These are phyloP conservation scores for Cetradonia linearis DNA, from an alignment of 495 filamentous ascomycete genomes.

Conservation along the genomic window DNA sequence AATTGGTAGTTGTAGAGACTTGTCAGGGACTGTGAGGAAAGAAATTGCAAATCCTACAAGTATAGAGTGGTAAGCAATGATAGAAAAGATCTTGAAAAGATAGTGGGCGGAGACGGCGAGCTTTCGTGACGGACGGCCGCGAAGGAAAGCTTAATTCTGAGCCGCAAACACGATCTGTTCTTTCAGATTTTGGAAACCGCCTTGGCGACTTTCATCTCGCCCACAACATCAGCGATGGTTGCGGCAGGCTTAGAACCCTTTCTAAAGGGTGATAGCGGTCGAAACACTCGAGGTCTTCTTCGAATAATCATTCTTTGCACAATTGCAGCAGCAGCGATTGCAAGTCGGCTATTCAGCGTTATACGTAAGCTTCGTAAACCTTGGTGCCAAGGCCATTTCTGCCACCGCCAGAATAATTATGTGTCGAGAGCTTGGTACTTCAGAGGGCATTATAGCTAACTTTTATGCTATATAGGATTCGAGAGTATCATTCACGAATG, in stretches of 20 bases:
- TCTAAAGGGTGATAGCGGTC: constrained; percentile 56
- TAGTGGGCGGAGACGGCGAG: neutral
- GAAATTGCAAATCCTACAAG: neutral
- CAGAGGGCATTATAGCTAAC: constrained; percentile 8
- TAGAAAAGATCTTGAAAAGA: neutral
- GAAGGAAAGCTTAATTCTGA: constrained; percentile 10
- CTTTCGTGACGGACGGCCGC: neutral
- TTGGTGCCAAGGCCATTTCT: constrained; percentile 1
- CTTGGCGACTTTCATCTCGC: neutral
- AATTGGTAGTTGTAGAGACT: neutral
- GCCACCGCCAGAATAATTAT: constrained; percentile 19
- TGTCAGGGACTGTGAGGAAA: neutral
- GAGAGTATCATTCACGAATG: constrained; percentile 99
- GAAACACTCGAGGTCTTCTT: constrained; percentile 74
- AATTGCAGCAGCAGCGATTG: constrained; percentile 85
- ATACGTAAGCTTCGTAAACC: constrained; percentile 59
- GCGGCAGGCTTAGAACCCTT: constrained; percentile 44
- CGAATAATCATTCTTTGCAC: constrained; percentile 85
- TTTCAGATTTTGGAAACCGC: neutral
- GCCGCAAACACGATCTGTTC: constrained; percentile 20
- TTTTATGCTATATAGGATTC: constrained; percentile 51
- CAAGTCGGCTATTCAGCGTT: constrained; percentile 94
- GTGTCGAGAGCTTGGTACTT: constrained; percentile 9
- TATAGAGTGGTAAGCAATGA: neutral
- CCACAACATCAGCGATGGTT: constrained; percentile 34